Base-by-base conservation (phyloP, 306 rosid species). In the Carpinus fangiana region DNA sequence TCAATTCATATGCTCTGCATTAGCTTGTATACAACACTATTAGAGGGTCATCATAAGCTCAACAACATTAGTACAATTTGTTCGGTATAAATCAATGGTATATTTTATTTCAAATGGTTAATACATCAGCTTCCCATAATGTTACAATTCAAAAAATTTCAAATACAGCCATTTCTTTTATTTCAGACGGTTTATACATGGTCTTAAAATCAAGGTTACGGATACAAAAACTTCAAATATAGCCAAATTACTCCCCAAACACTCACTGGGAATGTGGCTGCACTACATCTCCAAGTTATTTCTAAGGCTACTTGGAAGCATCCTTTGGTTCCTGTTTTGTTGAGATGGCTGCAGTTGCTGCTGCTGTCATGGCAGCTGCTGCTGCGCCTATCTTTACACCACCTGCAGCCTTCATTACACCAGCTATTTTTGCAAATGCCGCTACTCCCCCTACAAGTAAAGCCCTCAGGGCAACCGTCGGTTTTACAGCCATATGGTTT, bases 391-490 rank as follows among this genome's bases (percentile, higher is more conserved):
- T 13, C 89, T 93, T 93, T 31, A 20, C 93, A 26, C 93, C 89
- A 74, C 97, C 97, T 18, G 97, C 98, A 20, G 98, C 98, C 81
- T 93, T 93, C 93, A 89, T 81, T 12, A 50, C 96, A 34, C 88
- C 87, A 10, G 89, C 96, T 79, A 91, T 71, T 81, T 91, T 91
- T 11, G 97, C 98, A 79, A 93, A 91, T 57, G 91, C 96, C 12
- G 98, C 97, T 72, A 93, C 75, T 67, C 98, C 97, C 81, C 98
- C 96, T 45, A 91, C 96, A 59, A 93, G 88, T 21, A 88, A 60
- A 53, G 97, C 98, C 74, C 98, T 87, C 54, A 93, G 77, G 17
- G 93, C 98, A 82, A 93, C 96, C 26, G 96, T 90, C 23, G 98
- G 98, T 77, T 91, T 93, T 73, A 90, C 73, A 11, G 73, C 89